Conservation (phyloP, 768 basidiomycete genomes). For the Suillus variegatus region DNA sequence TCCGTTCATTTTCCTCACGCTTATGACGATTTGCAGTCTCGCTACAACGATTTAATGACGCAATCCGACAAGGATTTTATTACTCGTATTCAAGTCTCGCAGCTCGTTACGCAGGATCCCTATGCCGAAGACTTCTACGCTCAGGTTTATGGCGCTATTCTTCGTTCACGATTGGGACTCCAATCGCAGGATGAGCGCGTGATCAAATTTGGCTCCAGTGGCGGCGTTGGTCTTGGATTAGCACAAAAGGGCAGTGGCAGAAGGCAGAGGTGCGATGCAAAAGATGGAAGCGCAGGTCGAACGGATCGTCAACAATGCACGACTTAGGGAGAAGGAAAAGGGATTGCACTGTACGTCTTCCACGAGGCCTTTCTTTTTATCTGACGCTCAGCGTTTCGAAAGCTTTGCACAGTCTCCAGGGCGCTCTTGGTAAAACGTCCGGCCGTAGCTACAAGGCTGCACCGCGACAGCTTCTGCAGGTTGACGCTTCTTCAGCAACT, state of each 20-base stretch:
- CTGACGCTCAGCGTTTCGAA: background rate
- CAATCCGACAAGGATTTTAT: slow-evolving; percentile 99
- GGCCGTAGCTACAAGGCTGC: slow-evolving; percentile 94
- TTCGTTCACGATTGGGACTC: slow-evolving; percentile 77
- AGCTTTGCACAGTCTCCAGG: slow-evolving; percentile 82
- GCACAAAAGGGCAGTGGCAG: slow-evolving; percentile 62
- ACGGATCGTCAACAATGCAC: slow-evolving; percentile 89
- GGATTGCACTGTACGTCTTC: slow-evolving; percentile 53
- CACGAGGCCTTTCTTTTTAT: background rate
- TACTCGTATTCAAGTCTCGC: slow-evolving; percentile 97
- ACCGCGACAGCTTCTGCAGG: slow-evolving; percentile 94
- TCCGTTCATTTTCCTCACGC: background rate
- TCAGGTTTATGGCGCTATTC: slow-evolving; percentile 87
- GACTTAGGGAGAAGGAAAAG: slow-evolving; percentile 85
- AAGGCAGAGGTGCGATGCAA: slow-evolving; percentile 84
- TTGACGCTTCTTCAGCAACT: slow-evolving; percentile 54
- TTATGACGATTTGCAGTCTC: slow-evolving; percentile 52
- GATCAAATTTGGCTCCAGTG: slow-evolving; percentile 79
- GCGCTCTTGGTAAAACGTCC: slow-evolving; percentile 93
- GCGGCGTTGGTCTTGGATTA: slow-evolving; percentile 84
- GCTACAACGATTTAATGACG: slow-evolving; percentile 95
- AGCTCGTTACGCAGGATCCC: slow-evolving; percentile 95
- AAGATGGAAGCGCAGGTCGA: slow-evolving; percentile 96
- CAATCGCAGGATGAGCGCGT: slow-evolving; percentile 76
- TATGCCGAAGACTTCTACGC: slow-evolving; percentile 99